These are phyloP conservation scores for Acacia melanoxylon DNA, from an alignment of 306 rosid species.

Conservation along the genomic window DNA sequence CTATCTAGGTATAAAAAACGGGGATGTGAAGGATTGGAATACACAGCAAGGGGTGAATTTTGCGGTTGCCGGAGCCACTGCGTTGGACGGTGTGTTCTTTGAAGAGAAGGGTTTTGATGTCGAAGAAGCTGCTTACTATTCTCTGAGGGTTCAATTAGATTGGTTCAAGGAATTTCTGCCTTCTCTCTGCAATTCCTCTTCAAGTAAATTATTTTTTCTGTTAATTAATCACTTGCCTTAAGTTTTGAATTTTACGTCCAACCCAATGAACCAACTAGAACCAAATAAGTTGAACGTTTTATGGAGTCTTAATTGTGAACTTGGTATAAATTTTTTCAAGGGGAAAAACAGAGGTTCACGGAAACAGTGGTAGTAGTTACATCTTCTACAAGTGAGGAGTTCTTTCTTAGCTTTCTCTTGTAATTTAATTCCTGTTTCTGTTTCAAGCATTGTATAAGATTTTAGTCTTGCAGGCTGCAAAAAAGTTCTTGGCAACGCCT, in stretches of 20 bases:
- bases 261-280: background rate
- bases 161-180: conserved; percentile 53
- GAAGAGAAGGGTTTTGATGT: conserved; percentile 37
- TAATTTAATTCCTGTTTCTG: background rate
- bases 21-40: background rate
- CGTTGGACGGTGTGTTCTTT: conserved; percentile 41
- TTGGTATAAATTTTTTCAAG: background rate
- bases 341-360: background rate
- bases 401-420: background rate
- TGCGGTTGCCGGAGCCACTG: conserved; percentile 66
- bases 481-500: conserved; percentile 35
- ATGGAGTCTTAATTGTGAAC: background rate
- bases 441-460: conserved; percentile 8
- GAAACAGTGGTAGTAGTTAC: background rate
- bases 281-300: background rate
- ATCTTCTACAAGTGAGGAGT: background rate
- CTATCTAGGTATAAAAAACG: conserved; percentile 36
- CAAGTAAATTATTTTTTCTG: conserved; percentile 30
- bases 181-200: conserved; percentile 49
- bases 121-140: conserved; percentile 24
- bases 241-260: background rate
- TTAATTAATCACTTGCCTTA: background rate
- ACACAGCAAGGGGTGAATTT: conserved; percentile 49
- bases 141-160: conserved; percentile 50
- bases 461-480: conserved; percentile 48